Conservation (phyloP, 306 rosid genomes). For the Morella rubra region DNA sequence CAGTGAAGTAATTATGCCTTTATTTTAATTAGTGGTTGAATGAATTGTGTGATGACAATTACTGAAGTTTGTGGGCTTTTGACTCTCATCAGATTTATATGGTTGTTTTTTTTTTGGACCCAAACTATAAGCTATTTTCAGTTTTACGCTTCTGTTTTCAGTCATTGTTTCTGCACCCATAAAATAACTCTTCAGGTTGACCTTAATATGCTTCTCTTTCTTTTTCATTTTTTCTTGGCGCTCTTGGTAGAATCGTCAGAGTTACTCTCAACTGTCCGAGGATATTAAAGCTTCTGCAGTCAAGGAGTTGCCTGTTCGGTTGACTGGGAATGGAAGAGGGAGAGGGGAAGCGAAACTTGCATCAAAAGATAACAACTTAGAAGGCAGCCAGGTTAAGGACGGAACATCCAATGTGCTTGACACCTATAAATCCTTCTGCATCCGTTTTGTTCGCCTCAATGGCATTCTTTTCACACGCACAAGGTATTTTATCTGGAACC, state of each 20-base stretch:
- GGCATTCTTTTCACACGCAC: constrained; percentile 94
- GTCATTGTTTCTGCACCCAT: constrained; percentile 11
- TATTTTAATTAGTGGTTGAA: too few relatives aligned
- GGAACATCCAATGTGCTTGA: constrained; percentile 44
- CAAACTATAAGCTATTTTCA: too few relatives aligned
- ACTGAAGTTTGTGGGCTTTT: background rate
- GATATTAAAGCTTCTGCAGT: constrained; percentile 47
- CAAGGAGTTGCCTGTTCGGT: constrained; percentile 56
- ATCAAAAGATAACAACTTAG: constrained; percentile 41
- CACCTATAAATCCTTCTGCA: constrained; percentile 60
- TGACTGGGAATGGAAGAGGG: constrained; percentile 64
- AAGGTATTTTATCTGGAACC: constrained; percentile 44
- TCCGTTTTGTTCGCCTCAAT: constrained; percentile 81
- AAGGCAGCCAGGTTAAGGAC: constrained; percentile 47
- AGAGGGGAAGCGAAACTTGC: constrained; percentile 54
- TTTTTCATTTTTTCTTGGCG: constrained; percentile 16
- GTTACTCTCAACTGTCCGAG: constrained; percentile 67
- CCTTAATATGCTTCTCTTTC: background rate
- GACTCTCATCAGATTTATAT: too few relatives aligned
- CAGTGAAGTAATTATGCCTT: too few relatives aligned
- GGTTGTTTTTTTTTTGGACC: too few relatives aligned
- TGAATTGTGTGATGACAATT: background rate
- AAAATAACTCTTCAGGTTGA: background rate
- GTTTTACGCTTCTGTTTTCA: background rate
- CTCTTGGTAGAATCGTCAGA: constrained; percentile 79